Evolutionary conservation across 2,329 filamentous ascomycete species (phyloP), one percentile per base, ranked within the genome.

Genomic region (Colletotrichum horii): DNA sequence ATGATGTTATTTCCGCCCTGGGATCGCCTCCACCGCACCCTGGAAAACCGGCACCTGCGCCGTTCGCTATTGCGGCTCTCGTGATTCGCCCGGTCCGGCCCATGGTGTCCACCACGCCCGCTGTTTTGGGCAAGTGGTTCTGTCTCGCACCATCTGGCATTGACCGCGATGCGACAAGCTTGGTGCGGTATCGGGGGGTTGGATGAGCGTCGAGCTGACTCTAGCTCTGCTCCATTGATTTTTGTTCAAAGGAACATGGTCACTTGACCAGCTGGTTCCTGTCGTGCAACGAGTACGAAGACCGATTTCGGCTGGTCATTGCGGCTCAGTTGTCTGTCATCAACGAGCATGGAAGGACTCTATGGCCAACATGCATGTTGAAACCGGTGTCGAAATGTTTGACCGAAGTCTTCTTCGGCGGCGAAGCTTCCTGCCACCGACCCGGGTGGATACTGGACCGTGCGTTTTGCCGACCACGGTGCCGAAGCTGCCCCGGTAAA

Each of bases 1-100:
- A 64, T 73, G 73, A 75, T 75, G 56, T 75, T 75, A 73, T 69
- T 75, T 68, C 74, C 74, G 74, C 34, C 65, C 22, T 48, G 36
- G 55, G 9, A 60, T 69, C 64, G 58, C 64, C 70, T 72, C 73
- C 73, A 65, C 70, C 70, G 58, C 43, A 48, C 58, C 60, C 61
- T 61, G 61, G 58, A 71, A 61, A 74, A 52, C 48, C 74, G 65
- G 65, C 56, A 68, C 34, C 38, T 74, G 38, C 19, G 36, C 64
- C 36, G 16, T 38, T 34, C 36, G 38, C 24, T 38, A 26, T 68
- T 60, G 28, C 34, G 36, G 56, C 70, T 43, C 32, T 43, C 52
- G 22, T 76, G 71, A 75, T 76, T 76, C 74, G 74, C n/a, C 66
- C 66, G 52, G 65, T 26, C 66, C 66, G 58, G 24, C 22, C 55